Conservation (phyloP, 1,284 basidiomycete species). For the Cutaneotrichosporon spelunceum region DNA sequence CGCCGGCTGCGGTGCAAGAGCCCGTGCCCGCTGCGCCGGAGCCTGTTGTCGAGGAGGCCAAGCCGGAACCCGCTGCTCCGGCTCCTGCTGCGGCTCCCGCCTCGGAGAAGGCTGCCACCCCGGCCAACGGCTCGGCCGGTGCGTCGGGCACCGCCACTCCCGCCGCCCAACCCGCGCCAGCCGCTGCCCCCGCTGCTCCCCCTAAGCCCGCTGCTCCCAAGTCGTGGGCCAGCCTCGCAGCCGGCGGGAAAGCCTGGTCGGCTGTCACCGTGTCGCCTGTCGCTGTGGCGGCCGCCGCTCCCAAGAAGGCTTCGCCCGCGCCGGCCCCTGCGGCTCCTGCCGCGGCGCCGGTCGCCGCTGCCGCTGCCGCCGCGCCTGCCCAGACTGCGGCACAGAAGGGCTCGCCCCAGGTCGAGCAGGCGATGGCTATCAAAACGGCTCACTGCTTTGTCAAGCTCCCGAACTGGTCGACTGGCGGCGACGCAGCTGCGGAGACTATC, state of each 20-base stretch:
- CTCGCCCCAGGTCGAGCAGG: constrained; percentile 54
- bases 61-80: constrained; percentile 25
- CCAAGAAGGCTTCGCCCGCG: constrained; percentile 13
- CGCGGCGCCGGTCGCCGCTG: constrained; percentile 23
- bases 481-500: constrained; percentile 70
- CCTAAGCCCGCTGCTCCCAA: constrained; percentile 63
- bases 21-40: constrained; percentile 21
- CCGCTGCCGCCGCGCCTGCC: constrained; percentile 28
- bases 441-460: constrained; percentile 79
- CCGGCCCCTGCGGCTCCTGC: constrained; percentile 25
- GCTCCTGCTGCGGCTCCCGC: constrained; percentile 49
- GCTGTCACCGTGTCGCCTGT: constrained; percentile 46
- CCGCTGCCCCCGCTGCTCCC: constrained; percentile 50
- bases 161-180: constrained; percentile 39
- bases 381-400: constrained; percentile 25
- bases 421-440: constrained; percentile 62
- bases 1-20: constrained; percentile 20
- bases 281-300: constrained; percentile 13
- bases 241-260: constrained; percentile 63
- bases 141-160: constrained; percentile 26
- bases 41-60: constrained; percentile 24
- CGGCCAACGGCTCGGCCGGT: constrained; percentile 28
- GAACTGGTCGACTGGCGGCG: constrained; percentile 48
- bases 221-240: constrained; percentile 88
- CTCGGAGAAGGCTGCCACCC: constrained; percentile 49